Evolutionary conservation across 2,329 filamentous ascomycete genomes (phyloP).

Genomic region (Pseudogymnoascus sp.): DNA sequence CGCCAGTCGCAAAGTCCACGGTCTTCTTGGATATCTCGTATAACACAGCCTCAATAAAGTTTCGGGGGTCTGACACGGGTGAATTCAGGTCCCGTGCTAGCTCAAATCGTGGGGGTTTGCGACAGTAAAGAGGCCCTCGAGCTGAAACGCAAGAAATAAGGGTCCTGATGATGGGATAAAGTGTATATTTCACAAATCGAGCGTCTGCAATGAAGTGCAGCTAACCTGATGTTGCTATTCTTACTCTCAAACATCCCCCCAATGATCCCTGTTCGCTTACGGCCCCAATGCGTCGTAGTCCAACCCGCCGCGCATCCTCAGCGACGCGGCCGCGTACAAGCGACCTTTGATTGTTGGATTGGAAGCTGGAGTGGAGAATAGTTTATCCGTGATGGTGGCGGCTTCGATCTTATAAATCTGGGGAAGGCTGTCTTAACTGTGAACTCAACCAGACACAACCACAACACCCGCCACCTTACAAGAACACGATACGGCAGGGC

Average conservation of each 20-base stretch:
- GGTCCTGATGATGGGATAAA: background rate
- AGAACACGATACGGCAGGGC: background rate
- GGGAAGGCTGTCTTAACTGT: constrained; percentile 4
- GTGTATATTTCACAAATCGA: background rate
- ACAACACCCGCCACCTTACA: background rate
- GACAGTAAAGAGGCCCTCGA: background rate
- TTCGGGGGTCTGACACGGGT: background rate
- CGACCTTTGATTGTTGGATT: background rate
- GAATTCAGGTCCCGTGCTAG: background rate
- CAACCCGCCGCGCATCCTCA: background rate
- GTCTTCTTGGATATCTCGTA: background rate
- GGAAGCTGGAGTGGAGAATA: background rate
- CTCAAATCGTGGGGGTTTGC: background rate
- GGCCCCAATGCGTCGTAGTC: background rate
- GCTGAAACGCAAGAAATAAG: background rate
- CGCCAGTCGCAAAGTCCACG: background rate
- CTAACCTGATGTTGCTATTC: constrained; percentile 3
- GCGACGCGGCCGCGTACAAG: background rate
- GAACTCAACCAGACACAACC: background rate
- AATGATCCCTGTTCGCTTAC: constrained; percentile 8
- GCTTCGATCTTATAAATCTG: constrained; percentile 8
- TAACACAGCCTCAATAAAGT: background rate
- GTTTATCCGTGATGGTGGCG: background rate
- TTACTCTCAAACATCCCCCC: constrained; percentile 2
- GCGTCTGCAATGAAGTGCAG: background rate